A percentile compares a stretch with the other conserved stretches of the same genome.
Evolutionary conservation across 2,329 filamentous ascomycete species (phyloP).

Genomic region (Talaromyces piceae): DNA sequence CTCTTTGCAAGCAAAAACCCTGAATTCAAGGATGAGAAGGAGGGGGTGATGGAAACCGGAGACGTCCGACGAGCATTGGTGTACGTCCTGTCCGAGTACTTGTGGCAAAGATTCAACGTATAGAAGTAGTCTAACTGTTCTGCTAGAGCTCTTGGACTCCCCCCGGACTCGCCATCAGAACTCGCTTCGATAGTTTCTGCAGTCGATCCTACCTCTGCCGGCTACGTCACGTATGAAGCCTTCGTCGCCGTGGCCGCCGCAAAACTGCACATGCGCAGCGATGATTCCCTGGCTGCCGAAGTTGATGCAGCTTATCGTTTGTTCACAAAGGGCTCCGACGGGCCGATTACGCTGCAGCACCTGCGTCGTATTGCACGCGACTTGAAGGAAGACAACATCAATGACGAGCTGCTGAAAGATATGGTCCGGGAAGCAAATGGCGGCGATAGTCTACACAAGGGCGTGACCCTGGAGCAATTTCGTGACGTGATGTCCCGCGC

Average conservation of each 20-base stretch:
- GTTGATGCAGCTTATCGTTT: slow-evolving; percentile 74
- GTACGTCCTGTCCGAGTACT: slow-evolving; percentile 40
- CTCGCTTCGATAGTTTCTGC: slow-evolving; percentile 69
- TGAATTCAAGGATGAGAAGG: slow-evolving; percentile 62
- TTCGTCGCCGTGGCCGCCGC: slow-evolving; percentile 86
- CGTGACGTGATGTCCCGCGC: slow-evolving; percentile 77
- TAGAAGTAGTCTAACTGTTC: background rate
- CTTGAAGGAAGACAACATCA: slow-evolving; percentile 69
- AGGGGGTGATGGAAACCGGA: slow-evolving; percentile 59
- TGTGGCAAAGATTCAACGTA: background rate
- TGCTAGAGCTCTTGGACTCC: slow-evolving; percentile 70
- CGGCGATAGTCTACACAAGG: slow-evolving; percentile 60
- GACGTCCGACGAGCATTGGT: slow-evolving; percentile 66
- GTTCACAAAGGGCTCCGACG: slow-evolving; percentile 54
- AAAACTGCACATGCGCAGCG: slow-evolving; percentile 59
- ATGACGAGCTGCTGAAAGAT: slow-evolving; percentile 75
- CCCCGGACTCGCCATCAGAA: slow-evolving; percentile 56
- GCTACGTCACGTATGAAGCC: slow-evolving; percentile 67
- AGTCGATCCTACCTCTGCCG: slow-evolving; percentile 74
- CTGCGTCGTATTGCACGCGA: slow-evolving; percentile 70
- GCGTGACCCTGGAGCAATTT: slow-evolving; percentile 73
- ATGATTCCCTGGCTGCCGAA: slow-evolving; percentile 56
- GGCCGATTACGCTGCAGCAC: slow-evolving; percentile 72
- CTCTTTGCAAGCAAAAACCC: slow-evolving; percentile 59
- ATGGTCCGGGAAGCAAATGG: slow-evolving; percentile 96